Base-by-base conservation (phyloP, 2,329 filamentous ascomycete species). In the Colletotrichum sp. region DNA sequence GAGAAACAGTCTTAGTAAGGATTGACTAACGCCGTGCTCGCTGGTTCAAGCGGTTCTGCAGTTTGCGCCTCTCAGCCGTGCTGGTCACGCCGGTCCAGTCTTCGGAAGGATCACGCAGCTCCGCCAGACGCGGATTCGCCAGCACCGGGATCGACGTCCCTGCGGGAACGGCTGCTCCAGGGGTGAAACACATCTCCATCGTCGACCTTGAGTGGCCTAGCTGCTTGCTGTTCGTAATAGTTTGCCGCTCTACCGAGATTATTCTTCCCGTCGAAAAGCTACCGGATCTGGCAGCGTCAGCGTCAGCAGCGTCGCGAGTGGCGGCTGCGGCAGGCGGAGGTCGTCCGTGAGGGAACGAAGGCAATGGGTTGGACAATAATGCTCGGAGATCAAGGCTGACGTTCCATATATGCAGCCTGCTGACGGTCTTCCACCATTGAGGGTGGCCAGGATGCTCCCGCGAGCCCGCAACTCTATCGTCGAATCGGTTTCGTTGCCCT, bases 61-160 rank as follows among this genome's bases (percentile, higher is more conserved):
- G 55, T 32, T 69, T 77, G 7, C 75, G 69, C 16, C 74, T 79
- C 71, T 81, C 76, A 1, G 77, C 76, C 2, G 79, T 79, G 68
- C 79, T 81, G 6, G 79, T 82, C 9, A 82, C 78, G 8, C 83
- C 83, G 2, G 81, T 84, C 83, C 83, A 85, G 67, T 85, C 83
- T 52, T 85, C 82, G 28, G 62, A 64, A 16, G 60, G 66, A 34
- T 72, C 60, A n/a, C 60, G 52, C 13, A 77, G 9, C 30, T 76
- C 68, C 26, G 36, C 52, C 28, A 77, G 26, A 9, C 57, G 34
- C 30, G 68, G 64, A 67, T 75, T 75, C 7, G 67, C 30, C 39
- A 62, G 21, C n/a, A 75, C 63, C 8, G 68, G 63, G 30, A 75
- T 75, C 15, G 55, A 5, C 12, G 57, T 68, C 24, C 18, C 21